Evolutionary conservation across 108 stramenopile genomes (phyloP).

Genomic region (Pinguiococcus pyrenoidosus): DNA sequence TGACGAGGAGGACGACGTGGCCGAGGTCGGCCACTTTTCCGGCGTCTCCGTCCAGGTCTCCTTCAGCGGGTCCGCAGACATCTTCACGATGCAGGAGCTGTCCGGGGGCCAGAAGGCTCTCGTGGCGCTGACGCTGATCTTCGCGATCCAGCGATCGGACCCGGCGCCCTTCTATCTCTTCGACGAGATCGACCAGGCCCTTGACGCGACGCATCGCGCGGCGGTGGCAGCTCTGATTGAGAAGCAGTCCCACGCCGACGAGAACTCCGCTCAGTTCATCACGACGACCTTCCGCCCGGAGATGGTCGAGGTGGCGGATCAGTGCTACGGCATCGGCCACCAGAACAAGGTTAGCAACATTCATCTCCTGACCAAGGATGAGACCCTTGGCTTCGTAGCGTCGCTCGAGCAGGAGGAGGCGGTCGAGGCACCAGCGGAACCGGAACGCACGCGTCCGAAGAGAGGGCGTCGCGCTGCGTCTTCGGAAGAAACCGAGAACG

Average conservation of each 20-base stretch:
- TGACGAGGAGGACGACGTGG: slow-evolving; percentile 1
- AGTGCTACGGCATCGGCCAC: slow-evolving; percentile 35
- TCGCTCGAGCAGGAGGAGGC: too few relatives aligned
- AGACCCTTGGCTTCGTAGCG: slow-evolving; percentile 17
- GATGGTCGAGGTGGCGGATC: slow-evolving; percentile 65
- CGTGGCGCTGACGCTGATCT: slow-evolving; percentile 94
- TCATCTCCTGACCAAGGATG: slow-evolving; percentile 11
- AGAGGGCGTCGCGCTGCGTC: too few relatives aligned
- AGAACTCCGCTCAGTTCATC: slow-evolving; percentile 95
- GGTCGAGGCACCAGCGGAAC: too few relatives aligned
- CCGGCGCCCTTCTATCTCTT: slow-evolving; percentile 99
- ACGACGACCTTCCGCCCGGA: slow-evolving; percentile 97
- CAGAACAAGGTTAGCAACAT: slow-evolving; percentile 32
- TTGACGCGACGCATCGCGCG: slow-evolving; percentile 85
- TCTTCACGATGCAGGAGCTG: slow-evolving; percentile 44
- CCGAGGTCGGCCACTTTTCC: slow-evolving; percentile 42
- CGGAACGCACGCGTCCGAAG: too few relatives aligned
- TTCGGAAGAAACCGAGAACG: too few relatives aligned
- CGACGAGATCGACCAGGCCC: slow-evolving; percentile 83
- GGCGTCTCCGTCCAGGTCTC: slow-evolving; percentile 74
- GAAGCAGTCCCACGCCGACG: slow-evolving; percentile 64
- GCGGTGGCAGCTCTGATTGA: slow-evolving; percentile 89
- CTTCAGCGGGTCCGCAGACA: slow-evolving; percentile 74
- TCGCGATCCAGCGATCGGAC: slow-evolving; percentile 78
- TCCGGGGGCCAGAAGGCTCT: slow-evolving; percentile 99